Evolutionary conservation across 208 protist genomes (phyloP).

Genomic region (Leptomonas seymouri): DNA sequence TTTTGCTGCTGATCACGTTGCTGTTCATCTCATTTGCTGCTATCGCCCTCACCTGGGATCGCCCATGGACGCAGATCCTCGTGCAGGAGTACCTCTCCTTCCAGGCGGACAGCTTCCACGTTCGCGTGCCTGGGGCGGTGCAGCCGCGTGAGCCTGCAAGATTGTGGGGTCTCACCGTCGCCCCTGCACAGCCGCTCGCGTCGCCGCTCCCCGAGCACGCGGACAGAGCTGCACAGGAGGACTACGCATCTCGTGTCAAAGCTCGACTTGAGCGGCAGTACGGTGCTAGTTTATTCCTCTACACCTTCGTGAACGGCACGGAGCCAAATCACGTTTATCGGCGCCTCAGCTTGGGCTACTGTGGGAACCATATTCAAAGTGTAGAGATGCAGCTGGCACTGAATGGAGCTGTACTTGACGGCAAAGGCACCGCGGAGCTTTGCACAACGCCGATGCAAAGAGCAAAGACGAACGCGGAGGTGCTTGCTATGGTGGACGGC

Average conservation of each 20-base stretch:
- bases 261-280: slow-evolving; percentile 27
- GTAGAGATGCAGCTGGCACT: slow-evolving; percentile 23
- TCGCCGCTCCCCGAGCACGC: background rate
- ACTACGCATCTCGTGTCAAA: background rate
- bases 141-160: slow-evolving; percentile 24
- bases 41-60: slow-evolving; percentile 21
- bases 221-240: background rate
- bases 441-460: slow-evolving; percentile 26
- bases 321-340: slow-evolving; percentile 77
- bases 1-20: slow-evolving; percentile 15
- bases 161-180: slow-evolving; percentile 8
- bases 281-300: slow-evolving; percentile 89
- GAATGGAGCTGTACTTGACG: slow-evolving; percentile 20
- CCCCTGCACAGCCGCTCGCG: background rate
- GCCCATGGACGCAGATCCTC: slow-evolving; percentile 15
- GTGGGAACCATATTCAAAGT: slow-evolving; percentile 10
- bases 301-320: slow-evolving; percentile 97
- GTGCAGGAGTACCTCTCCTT: slow-evolving; percentile 13
- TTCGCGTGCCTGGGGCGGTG: slow-evolving; percentile 10
- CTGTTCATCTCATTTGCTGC: background rate
- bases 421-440: slow-evolving; percentile 21
- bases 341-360: slow-evolving; percentile 15
- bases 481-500: slow-evolving; percentile 11
- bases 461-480: slow-evolving; percentile 25
- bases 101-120: background rate